phyloP scores from a whole-genome alignment of 805 yeast species.

The Candida nemodendra region DNA sequence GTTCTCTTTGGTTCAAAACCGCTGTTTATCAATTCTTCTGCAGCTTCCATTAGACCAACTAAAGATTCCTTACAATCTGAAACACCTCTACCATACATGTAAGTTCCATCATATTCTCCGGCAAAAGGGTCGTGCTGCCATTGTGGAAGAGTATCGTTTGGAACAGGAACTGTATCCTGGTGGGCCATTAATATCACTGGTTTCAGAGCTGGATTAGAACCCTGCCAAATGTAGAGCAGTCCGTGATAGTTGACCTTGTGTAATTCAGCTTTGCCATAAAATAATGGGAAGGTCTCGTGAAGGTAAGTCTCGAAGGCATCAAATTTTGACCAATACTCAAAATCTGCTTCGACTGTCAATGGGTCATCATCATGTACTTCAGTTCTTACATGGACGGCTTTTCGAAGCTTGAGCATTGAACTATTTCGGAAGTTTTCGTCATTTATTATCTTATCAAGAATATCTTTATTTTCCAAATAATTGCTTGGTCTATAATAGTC shows the following conservation, averaged over 20 bases:
- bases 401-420: constrained; percentile 47
- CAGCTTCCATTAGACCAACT: constrained; percentile 38
- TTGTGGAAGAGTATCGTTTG: constrained; percentile 36
- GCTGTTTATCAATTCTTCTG: constrained; percentile 26
- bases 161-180: constrained; percentile 53
- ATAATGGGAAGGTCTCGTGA: constrained; percentile 40
- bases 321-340: constrained; percentile 42
- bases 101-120: constrained; percentile 38
- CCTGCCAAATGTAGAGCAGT: constrained; percentile 45
- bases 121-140: constrained; percentile 41
- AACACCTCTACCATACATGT: constrained; percentile 40
- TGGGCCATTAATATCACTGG: constrained; percentile 50
- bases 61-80: constrained; percentile 45
- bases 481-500: constrained; percentile 30
- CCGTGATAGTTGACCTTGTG: constrained; percentile 44
- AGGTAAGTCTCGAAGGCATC: constrained; percentile 39
- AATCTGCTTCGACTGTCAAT: constrained; percentile 43
- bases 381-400: constrained; percentile 66
- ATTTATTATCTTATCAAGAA: constrained; percentile 34
- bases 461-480: constrained; percentile 33
- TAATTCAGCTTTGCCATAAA: constrained; percentile 33
- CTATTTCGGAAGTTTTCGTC: constrained; percentile 37
- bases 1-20: constrained; percentile 44
- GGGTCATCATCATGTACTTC: constrained; percentile 57
- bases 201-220: constrained; percentile 36